Conservation (phyloP, 2,329 filamentous ascomycete species). For the Aspergillus puulaauensis region DNA sequence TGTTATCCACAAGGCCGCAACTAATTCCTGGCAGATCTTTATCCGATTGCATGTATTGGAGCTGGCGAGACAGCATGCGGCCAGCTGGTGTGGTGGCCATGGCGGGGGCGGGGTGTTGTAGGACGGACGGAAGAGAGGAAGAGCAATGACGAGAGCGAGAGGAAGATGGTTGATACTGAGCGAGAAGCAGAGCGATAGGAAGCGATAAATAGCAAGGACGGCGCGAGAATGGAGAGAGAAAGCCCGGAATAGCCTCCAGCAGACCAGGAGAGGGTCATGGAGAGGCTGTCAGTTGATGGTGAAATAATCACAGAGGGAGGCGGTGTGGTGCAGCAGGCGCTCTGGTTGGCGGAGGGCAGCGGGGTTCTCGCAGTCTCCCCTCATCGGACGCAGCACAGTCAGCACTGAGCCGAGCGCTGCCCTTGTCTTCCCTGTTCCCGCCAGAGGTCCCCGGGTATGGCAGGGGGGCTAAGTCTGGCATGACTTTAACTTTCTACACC, state of each 20-base stretch:
- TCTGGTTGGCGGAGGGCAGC: conserved; percentile 5
- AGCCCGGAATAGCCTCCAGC: neutral
- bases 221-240: conserved; percentile 12
- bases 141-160: neutral
- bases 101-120: conserved; percentile 11
- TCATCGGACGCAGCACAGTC: neutral
- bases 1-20: conserved; percentile 79
- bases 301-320: conserved; percentile 5
- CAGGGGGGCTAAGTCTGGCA: no score
- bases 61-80: conserved; percentile 75
- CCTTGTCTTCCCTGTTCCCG: no score
- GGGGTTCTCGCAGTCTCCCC: conserved; percentile 4
- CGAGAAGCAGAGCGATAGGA: neutral
- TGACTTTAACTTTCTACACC: no score
- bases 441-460: no score
- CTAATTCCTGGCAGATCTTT: conserved; percentile 94
- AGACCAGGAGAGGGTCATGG: conserved; percentile 12
- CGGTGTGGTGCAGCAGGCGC: conserved; percentile 6
- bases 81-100: conserved; percentile 47
- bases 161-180: neutral
- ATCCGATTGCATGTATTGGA: conserved; percentile 90
- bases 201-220: conserved; percentile 5
- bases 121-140: neutral
- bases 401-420: no score
- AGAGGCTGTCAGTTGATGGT: conserved; percentile 16